A percentile compares a stretch with the other conserved stretches of the same genome.
phyloP scores from a whole-genome alignment of 805 yeast species.

The Saccharomycopsis selenospora region DNA sequence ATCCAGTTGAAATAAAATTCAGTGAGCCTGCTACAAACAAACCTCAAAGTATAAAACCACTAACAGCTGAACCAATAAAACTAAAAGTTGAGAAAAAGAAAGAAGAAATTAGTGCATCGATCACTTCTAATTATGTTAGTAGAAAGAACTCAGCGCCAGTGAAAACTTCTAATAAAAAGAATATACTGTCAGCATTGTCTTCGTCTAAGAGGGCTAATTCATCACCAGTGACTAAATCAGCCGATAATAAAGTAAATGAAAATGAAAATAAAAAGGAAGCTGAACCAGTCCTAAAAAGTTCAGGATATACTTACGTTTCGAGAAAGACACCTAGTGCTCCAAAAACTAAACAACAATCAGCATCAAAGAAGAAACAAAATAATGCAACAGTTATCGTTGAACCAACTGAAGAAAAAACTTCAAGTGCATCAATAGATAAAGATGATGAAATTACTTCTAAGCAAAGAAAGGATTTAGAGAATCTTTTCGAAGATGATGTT shows the following conservation, averaged over 20 bases:
- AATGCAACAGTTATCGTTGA: conserved; percentile 18
- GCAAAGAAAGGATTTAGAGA: conserved; percentile 15
- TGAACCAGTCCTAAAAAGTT: neutral
- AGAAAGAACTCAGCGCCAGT: conserved; percentile 15
- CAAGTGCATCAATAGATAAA: conserved; percentile 20
- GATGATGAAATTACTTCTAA: conserved; percentile 18
- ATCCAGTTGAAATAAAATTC: conserved; percentile 13
- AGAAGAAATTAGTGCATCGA: conserved; percentile 20
- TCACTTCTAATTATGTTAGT: conserved; percentile 13
- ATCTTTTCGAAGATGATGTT: conserved; percentile 22
- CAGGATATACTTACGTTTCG: conserved; percentile 11
- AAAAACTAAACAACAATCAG: neutral
- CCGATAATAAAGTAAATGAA: neutral
- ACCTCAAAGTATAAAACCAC: no score
- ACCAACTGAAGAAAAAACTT: conserved; percentile 1
- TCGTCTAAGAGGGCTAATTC: neutral
- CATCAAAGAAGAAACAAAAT: conserved; percentile 3
- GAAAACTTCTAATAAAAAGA: conserved; percentile 5
- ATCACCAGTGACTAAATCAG: neutral
- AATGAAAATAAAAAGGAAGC: conserved; percentile 6
- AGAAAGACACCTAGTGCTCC: conserved; percentile 7
- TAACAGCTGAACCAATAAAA: no score
- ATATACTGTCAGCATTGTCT: neutral
- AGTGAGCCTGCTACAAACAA: neutral
- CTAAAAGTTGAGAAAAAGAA: neutral